Base-by-base conservation (phyloP, 2,329 filamentous ascomycete species). In the Penicillium sp. region DNA sequence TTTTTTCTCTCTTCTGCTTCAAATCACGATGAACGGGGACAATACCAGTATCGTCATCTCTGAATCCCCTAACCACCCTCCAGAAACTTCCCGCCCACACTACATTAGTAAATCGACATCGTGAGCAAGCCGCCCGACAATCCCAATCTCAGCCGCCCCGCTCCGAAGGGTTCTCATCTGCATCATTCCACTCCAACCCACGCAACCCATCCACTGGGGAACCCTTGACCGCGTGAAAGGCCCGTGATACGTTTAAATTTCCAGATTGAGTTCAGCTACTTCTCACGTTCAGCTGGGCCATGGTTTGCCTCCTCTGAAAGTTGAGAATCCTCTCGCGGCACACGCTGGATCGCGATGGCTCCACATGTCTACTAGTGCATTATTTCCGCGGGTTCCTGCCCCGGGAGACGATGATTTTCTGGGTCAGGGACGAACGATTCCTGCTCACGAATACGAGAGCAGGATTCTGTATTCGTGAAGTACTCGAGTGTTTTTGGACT, bases 91-190 rank as follows among this genome's bases (percentile, higher is more conserved):
- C 49, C 58, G 43, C 46, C 22, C 11, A 24, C 54, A 19, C 54
- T 54, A 56, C 40, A 53, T 40, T 50, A 19, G 50, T 54, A 56
- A 46, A 53, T 40, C 50, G 49, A 50, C 18, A 53, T 54, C 36
- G 31, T 46, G 37, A 37, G 40, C 22, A 41, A 44, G 52, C 44
- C 31, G 40, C n/a, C 5, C 24, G 51, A 54, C 58, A 41, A 62
- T 62, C 60, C 54, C 27, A 60, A 62, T 62, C 43, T 62, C 43
- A 43, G 36, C 19, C 36, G 18, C 52, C 11, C 44, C 19, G 16
- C 24, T 35, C 18, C n/a, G 36, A 24, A 52, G 40, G 41, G n/a
- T 47, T 49, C n/a, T n/a, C n/a, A n/a, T n/a, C n/a, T 22, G 22
- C 40, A 46, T 46, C 13, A 16, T 14, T 6, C 14, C n/a, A n/a